Conservation (phyloP, 2,329 filamentous ascomycete species). For the Mariannaea sp. region DNA sequence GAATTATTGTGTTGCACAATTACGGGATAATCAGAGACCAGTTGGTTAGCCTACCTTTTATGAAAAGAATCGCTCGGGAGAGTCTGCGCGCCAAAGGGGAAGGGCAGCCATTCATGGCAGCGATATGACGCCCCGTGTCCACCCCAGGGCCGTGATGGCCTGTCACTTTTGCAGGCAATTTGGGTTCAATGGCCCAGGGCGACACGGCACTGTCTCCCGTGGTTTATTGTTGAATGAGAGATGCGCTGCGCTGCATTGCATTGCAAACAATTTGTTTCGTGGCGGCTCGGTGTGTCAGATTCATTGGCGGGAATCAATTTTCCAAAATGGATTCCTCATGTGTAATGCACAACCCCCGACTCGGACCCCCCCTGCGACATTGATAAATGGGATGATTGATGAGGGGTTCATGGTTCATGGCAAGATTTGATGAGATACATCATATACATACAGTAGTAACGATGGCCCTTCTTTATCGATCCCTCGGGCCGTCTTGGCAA, state of each 20-base stretch:
- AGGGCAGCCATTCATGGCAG: neutral
- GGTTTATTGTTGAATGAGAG: neutral
- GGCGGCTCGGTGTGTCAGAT: too few species aligned
- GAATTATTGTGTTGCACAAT: too few species aligned
- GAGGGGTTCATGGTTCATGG: too few species aligned
- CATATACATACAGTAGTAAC: too few species aligned
- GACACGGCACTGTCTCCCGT: neutral
- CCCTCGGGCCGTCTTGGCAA: neutral
- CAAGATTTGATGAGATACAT: too few species aligned
- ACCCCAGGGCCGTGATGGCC: neutral
- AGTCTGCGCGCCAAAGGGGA: neutral
- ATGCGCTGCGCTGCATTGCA: too few species aligned
- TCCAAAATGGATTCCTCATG: neutral
- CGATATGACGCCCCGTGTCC: neutral
- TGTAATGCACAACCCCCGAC: neutral
- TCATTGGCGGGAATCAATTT: neutral
- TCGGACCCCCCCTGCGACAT: too few species aligned
- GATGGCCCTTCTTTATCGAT: neutral
- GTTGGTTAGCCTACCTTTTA: too few species aligned
- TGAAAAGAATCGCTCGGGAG: too few species aligned
- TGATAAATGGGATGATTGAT: too few species aligned
- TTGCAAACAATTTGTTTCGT: neutral
- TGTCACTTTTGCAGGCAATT: neutral
- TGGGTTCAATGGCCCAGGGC: neutral
- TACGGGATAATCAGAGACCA: too few species aligned